phyloP scores from a whole-genome alignment of 371 early-diverging fungal genomes.

The Mucor lusitanicus region DNA sequence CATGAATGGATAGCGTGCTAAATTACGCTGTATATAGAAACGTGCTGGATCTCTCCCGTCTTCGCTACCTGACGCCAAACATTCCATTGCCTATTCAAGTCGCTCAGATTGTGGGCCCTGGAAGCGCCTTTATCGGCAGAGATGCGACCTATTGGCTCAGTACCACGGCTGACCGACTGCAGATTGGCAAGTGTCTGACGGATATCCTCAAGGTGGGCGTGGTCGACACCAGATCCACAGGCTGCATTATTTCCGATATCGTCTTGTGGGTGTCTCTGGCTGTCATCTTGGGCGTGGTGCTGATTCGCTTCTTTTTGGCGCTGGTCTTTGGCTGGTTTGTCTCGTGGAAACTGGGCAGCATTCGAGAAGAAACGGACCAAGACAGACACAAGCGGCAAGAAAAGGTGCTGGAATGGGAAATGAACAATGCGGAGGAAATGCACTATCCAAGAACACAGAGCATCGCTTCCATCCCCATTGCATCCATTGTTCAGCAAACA shows the following conservation, averaged over 20 bases:
- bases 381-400: conserved; percentile 56
- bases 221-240: conserved; percentile 71
- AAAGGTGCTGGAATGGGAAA: conserved; percentile 66
- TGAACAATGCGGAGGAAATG: conserved; percentile 65
- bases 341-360: conserved; percentile 71
- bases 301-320: conserved; percentile 83
- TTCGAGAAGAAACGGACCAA: conserved; percentile 68
- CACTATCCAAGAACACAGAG: conserved; percentile 46
- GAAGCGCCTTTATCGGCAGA: conserved; percentile 57
- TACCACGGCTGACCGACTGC: conserved; percentile 51
- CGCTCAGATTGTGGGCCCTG: conserved; percentile 50
- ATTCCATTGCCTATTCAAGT: conserved; percentile 44
- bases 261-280: conserved; percentile 76
- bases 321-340: conserved; percentile 83
- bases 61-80: conserved; percentile 48
- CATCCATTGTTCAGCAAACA: background rate
- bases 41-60: conserved; percentile 53
- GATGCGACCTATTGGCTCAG: conserved; percentile 66
- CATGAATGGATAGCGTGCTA: background rate
- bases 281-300: conserved; percentile 77
- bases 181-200: conserved; percentile 66
- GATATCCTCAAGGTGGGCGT: conserved; percentile 78
- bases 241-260: conserved; percentile 81
- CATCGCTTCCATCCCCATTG: conserved; percentile 27
- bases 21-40: conserved; percentile 30